Evolutionary conservation across 2,329 filamentous ascomycete species (phyloP).

Genomic region (Penicillium brasilianum): DNA sequence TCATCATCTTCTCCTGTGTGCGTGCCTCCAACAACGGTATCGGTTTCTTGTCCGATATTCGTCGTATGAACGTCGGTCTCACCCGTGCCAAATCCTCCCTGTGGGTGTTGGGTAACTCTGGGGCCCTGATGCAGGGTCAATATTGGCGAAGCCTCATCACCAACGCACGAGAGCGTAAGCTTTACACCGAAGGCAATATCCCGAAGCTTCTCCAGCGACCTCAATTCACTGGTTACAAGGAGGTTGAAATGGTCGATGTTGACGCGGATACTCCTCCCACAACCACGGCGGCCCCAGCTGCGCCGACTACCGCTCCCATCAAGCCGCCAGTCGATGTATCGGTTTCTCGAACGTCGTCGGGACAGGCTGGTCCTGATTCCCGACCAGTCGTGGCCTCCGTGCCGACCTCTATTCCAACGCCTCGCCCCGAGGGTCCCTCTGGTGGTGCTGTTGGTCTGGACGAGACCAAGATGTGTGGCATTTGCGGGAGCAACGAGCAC

Average conservation of each 20-base stretch:
- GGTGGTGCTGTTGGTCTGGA: slow-evolving; percentile 52
- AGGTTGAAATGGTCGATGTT: slow-evolving; percentile 51
- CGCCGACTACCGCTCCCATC: slow-evolving; percentile 13
- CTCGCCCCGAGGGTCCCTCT: slow-evolving; percentile 45
- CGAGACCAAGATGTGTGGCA: slow-evolving; percentile 47
- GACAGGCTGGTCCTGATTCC: slow-evolving; percentile 25
- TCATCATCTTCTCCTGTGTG: slow-evolving; percentile 99
- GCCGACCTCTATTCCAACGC: slow-evolving; percentile 27
- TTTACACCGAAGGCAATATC: slow-evolving; percentile 75
- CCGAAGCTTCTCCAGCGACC: slow-evolving; percentile 59
- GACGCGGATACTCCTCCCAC: slow-evolving; percentile 20
- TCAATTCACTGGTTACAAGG: slow-evolving; percentile 53
- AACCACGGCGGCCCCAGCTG: background rate
- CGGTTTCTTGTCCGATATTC: slow-evolving; percentile 96
- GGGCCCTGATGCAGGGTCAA: slow-evolving; percentile 81
- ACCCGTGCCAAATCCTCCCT: slow-evolving; percentile 95
- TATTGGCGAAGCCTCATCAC: slow-evolving; percentile 89
- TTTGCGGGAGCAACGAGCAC: slow-evolving; percentile 54
- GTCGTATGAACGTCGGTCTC: slow-evolving; percentile 98
- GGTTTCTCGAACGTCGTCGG: slow-evolving; percentile 41
- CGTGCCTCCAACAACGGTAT: slow-evolving; percentile 91
- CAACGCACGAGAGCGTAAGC: slow-evolving; percentile 74
- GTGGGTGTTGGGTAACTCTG: slow-evolving; percentile 93
- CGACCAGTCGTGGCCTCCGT: slow-evolving; percentile 33
- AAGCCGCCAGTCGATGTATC: slow-evolving; percentile 29